Conservation (phyloP, 2,329 filamentous ascomycete species). For the Microthyrium microscopicum region DNA sequence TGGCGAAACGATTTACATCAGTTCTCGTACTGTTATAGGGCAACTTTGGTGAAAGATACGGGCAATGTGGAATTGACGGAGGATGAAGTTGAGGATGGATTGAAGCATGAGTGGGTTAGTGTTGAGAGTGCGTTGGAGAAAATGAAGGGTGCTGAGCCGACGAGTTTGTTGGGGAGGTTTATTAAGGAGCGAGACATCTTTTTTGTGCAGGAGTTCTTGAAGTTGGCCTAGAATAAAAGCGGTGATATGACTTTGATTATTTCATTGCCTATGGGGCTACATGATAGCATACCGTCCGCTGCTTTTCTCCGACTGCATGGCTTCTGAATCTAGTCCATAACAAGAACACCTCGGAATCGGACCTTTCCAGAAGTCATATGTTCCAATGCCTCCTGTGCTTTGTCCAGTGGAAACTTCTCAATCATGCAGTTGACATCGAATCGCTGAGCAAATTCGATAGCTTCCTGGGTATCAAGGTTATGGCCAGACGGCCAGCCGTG, state of each 20-base stretch:
- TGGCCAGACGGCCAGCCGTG: constrained; percentile 38
- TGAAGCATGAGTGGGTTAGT: neutral
- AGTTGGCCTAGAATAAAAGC: too few species aligned
- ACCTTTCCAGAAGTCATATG: constrained; percentile 33
- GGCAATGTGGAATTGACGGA: neutral
- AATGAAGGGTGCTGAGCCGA: neutral
- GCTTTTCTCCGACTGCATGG: neutral
- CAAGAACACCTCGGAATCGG: constrained; percentile 34
- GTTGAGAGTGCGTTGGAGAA: neutral
- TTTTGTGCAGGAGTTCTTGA: neutral
- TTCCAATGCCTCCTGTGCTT: constrained; percentile 32
- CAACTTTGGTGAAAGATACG: neutral
- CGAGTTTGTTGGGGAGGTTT: neutral
- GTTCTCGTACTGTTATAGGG: neutral
- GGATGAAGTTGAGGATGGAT: neutral
- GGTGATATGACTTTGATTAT: too few species aligned
- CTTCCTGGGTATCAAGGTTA: constrained; percentile 34
- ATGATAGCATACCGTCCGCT: too few species aligned
- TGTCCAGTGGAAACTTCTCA: constrained; percentile 34
- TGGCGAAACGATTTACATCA: neutral
- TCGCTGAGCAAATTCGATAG: constrained; percentile 31
- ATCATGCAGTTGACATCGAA: constrained; percentile 35
- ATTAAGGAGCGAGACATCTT: neutral
- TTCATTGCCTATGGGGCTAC: too few species aligned
- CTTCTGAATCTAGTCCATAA: constrained; percentile 23